Evolutionary conservation across 441 rosid genomes (phyloP), one percentile per base, ranked within the genome.

Genomic region (Pelargonium fulgidum): DNA sequence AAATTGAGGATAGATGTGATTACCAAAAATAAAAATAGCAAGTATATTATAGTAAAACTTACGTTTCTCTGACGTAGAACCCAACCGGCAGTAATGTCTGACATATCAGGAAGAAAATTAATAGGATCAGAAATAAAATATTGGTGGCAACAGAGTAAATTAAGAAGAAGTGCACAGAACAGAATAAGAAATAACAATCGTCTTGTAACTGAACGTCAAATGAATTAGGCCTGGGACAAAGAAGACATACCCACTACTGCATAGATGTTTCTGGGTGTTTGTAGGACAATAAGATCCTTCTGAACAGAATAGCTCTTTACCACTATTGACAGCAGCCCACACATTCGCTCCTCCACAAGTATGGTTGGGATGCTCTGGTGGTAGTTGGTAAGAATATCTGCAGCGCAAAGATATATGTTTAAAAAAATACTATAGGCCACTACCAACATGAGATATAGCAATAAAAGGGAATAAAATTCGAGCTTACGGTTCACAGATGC

Each of bases 271-370:
- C 24, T 68, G 70, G 48, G 85, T 80, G 9, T 96, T 85, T 47
- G 96, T 78, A n/a, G 96, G 94, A 70, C 99, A 94, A 77, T 84
- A 94, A 11, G 91, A 88, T 70, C 99, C 97, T 0, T 86, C 87
- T 1, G 92, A 77, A 76, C 99, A 94, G 84, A 94, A 94, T 13
- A 91, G 76, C 77, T 94, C 96, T 12, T 78, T 44, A 66, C 96
- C 81, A 41, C 78, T 79, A 52, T 29, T 68, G 65, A 87, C 78
- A 81, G 88, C 97, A 1, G 96, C 89, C 99, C 99, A 94, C 64
- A 87, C 70, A 69, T 94, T 85, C 69, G 99, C 97, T 64, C 99
- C 97, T 61, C 99, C 97, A 82, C 99, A 94, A 14, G 90, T 85
- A 73, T 86, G 96, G 82, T 87, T 89, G n/a, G 80, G 86, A 75